phyloP scores from a whole-genome alignment of 139 green algal genomes.

The Chlorella sp. region DNA sequence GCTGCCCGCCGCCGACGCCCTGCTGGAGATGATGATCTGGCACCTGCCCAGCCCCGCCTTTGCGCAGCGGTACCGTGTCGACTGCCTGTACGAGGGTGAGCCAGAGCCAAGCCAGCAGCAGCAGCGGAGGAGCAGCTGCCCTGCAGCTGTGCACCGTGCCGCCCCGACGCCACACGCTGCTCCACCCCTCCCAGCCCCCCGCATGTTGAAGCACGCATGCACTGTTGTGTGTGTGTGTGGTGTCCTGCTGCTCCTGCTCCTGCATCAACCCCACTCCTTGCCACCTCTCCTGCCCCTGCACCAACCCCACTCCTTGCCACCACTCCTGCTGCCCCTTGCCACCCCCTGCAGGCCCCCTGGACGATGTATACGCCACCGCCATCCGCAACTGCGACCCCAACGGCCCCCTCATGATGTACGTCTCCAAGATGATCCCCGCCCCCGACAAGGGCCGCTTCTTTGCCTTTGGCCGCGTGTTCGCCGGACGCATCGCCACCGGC shows the following conservation, averaged over 20 bases:
- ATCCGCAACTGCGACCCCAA: constrained; percentile 97
- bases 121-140: too few species aligned
- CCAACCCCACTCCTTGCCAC: neutral
- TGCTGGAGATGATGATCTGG: constrained; percentile 99
- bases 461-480: constrained; percentile 98
- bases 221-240: too few species aligned
- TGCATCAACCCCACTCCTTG: too few species aligned
- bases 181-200: neutral
- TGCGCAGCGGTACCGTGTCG: constrained; percentile 97
- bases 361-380: constrained; percentile 93
- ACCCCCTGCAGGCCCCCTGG: constrained; percentile 83
- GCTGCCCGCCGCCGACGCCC: constrained; percentile 92
- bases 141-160: too few species aligned
- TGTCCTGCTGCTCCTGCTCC: too few species aligned
- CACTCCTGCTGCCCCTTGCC: constrained; percentile 42
- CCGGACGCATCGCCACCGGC: constrained; percentile 87
- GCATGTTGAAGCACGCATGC: too few species aligned
- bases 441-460: constrained; percentile 98
- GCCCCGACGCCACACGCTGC: too few species aligned
- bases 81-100: constrained; percentile 95
- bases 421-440: constrained; percentile 99
- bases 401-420: constrained; percentile 98
- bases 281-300: neutral
- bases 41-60: constrained; percentile 82
- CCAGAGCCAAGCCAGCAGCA: too few species aligned